These are phyloP conservation scores for Mercurialis annua DNA, from an alignment of 345 rosid species.

Conservation along the genomic window DNA sequence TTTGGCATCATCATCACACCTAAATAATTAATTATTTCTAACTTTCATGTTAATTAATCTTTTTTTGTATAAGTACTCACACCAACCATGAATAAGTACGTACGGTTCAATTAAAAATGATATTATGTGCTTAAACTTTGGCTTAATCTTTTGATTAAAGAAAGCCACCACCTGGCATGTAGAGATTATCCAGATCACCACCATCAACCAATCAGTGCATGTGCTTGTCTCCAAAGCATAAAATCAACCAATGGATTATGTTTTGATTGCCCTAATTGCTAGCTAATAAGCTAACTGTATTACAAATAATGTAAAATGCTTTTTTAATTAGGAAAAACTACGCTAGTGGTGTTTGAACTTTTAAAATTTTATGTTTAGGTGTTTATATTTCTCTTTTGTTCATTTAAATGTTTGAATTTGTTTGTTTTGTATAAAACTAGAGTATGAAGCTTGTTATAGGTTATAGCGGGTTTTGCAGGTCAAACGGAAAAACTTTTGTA, in stretches of 20 bases:
- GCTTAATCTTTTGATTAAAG: not conserved
- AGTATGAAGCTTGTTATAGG: too few species aligned
- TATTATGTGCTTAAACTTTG: constrained; percentile 7
- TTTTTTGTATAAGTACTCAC: not conserved
- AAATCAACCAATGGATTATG: not conserved
- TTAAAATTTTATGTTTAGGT: too few species aligned
- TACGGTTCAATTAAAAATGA: not conserved
- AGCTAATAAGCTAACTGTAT: not conserved
- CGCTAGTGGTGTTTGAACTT: too few species aligned
- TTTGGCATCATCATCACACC: not conserved
- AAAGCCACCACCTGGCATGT: not conserved
- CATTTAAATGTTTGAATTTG: too few species aligned
- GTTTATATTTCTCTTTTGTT: too few species aligned
- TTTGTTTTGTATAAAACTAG: too few species aligned
- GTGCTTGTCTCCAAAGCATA: constrained; percentile 10
- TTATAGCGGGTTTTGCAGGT: too few species aligned
- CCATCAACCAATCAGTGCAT: not conserved
- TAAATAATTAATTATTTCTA: not conserved
- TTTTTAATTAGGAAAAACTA: too few species aligned
- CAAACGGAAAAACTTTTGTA: too few species aligned
- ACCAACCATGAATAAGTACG: constrained; percentile 29
- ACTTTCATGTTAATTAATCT: not conserved
- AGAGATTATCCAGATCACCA: constrained; percentile 9
- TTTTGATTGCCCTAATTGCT: not conserved
- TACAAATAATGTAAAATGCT: not conserved